phyloP scores from a whole-genome alignment of 371 early-diverging fungal species.

The Zychaea mexicana region DNA sequence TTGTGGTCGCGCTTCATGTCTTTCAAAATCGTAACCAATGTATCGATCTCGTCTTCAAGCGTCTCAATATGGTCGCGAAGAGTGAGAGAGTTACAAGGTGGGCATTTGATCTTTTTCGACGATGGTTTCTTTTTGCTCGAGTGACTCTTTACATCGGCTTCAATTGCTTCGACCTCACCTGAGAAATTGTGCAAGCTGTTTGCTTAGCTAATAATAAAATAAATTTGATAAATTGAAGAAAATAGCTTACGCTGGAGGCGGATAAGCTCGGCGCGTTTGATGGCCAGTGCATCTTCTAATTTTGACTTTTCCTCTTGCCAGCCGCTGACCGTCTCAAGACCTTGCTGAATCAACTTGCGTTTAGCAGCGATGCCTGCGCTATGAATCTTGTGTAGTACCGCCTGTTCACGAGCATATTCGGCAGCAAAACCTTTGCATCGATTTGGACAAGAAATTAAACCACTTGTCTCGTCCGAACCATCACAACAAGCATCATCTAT shows the following conservation, averaged over 20 bases:
- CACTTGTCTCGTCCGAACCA: conserved; percentile 85
- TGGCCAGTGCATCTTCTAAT: conserved; percentile 32
- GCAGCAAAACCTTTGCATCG: conserved; percentile 67
- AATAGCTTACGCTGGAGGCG: conserved; percentile 22
- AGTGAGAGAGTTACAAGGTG: conserved; percentile 17
- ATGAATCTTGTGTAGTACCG: conserved; percentile 29
- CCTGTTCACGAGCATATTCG: conserved; percentile 41
- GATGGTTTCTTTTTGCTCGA: conserved; percentile 4
- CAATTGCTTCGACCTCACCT: conserved; percentile 31
- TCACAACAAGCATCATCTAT: conserved; percentile 91
- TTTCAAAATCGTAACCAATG: conserved; percentile 47
- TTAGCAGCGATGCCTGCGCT: conserved; percentile 32
- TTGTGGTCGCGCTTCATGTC: conserved; percentile 74
- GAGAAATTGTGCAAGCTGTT: background rate
- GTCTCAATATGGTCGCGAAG: conserved; percentile 36
- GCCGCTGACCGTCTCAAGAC: conserved; percentile 34
- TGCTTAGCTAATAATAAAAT: too few species aligned
- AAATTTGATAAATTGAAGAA: background rate
- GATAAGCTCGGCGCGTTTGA: conserved; percentile 30
- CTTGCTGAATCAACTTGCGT: conserved; percentile 30
- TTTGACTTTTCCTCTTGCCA: conserved; percentile 36
- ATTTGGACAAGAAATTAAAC: conserved; percentile 68
- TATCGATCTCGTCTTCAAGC: conserved; percentile 38
- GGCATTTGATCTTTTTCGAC: conserved; percentile 15
- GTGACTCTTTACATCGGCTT: conserved; percentile 16